Evolutionary conservation across 257 asterid species (phyloP).

Genomic region (Catharanthus roseus): DNA sequence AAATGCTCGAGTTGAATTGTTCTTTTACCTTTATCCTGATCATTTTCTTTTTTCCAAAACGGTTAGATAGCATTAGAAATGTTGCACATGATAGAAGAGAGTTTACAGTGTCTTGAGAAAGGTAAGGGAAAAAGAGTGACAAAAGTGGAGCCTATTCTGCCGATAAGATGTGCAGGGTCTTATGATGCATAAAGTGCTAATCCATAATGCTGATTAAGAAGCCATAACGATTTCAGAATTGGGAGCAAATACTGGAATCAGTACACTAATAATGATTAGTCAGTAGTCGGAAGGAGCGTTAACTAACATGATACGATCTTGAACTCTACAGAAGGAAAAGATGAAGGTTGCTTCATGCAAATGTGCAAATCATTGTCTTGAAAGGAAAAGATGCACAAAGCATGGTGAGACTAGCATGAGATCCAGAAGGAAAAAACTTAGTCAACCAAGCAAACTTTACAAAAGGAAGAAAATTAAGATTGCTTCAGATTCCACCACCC

Average conservation of each 20-base stretch:
- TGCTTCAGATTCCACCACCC: neutral
- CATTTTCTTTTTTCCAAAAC: no score
- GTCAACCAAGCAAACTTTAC: neutral
- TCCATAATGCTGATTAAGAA: neutral
- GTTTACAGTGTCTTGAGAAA: neutral
- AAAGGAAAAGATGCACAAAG: neutral
- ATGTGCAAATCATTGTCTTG: neutral
- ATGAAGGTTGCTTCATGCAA: neutral
- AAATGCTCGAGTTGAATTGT: neutral
- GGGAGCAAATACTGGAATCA: neutral
- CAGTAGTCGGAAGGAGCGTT: neutral
- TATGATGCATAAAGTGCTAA: neutral
- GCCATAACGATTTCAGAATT: neutral
- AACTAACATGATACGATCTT: neutral
- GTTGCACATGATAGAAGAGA: neutral
- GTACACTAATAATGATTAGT: neutral
- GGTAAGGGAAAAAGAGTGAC: neutral
- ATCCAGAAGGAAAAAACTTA: neutral
- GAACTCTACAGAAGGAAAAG: neutral
- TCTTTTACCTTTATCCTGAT: neutral
- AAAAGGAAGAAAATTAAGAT: neutral
- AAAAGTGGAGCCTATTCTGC: neutral
- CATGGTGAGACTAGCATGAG: neutral
- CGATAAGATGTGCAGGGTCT: neutral
- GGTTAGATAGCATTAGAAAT: neutral